Evolutionary conservation across 345 rosid species (phyloP).

Genomic region (Salix caprea): DNA sequence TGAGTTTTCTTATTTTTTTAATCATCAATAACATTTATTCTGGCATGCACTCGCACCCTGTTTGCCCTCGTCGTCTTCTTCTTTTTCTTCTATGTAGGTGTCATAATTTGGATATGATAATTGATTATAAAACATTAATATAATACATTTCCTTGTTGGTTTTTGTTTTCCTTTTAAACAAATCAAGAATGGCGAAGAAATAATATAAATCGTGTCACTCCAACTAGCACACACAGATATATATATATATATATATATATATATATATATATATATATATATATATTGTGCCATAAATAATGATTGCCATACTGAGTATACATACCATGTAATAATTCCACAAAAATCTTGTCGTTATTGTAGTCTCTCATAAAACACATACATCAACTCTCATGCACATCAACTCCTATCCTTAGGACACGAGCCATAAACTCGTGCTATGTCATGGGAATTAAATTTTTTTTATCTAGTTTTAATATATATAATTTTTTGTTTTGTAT

Average conservation of each 20-base stretch:
- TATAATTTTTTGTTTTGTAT: too few relatives aligned
- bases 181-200: neutral
- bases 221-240: neutral
- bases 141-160: neutral
- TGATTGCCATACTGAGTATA: constrained; percentile 11
- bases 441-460: too few relatives aligned
- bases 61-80: constrained; percentile 1
- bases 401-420: constrained; percentile 10
- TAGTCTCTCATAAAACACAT: constrained; percentile 2
- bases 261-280: too few relatives aligned
- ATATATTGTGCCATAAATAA: neutral
- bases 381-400: neutral
- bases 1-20: neutral
- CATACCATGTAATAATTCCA: constrained; percentile 13
- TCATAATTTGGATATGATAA: neutral
- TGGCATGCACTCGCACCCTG: constrained; percentile 1
- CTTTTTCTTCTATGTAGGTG: neutral
- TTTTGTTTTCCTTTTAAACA: neutral
- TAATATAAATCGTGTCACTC: neutral
- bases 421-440: neutral
- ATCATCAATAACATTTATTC: neutral
- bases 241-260: too few relatives aligned
- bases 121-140: neutral
- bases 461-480: too few relatives aligned
- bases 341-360: constrained; percentile 19